Base-by-base conservation (phyloP, 352 stramenopile genomes). In the Ophiocytium majus region DNA sequence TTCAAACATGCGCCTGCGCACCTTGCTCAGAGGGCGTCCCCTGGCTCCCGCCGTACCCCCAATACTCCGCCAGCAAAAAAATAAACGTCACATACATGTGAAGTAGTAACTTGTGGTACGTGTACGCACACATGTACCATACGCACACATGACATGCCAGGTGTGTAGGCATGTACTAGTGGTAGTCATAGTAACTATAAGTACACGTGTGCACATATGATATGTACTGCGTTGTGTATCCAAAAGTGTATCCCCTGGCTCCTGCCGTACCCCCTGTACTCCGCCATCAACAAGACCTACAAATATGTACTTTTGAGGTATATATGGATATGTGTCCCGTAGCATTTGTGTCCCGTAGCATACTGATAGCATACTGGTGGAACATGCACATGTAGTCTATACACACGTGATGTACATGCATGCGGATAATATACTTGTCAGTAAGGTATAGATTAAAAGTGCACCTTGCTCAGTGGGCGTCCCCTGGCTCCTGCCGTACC, bases 31-130 rank as follows among this genome's bases (percentile, higher is more conserved):
- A 23, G 28, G 57, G 57, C 28, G 28, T 28, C 28, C 76, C 76
- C 17, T 66, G 9, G 49, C 81, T 85, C 1, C 79, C 79, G 19
- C 89, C 89, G 76, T 91, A 92, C 36, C 90, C 90, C 33, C 90
- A 78, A 82, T 92, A 92, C 76, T 92, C 90, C 75, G 92, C 85
- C 23, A 92, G 66, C 57, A 92, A 66, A 10, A 92, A 81, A 79
- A 92, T 92, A 75, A 89, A 86, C 33, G 10, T 10, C 34, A 50
- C 34, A 50, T 84, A 63, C 88, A 89, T 0, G 75, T 82, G 32
- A 92, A 63, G 14, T n/a, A n/a, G n/a, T n/a, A n/a, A n/a, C n/a
- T n/a, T n/a, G n/a, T n/a, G n/a, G n/a, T n/a, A n/a, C n/a, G n/a
- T n/a, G n/a, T n/a, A n/a, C n/a, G n/a, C n/a, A n/a, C n/a, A n/a